Evolutionary conservation across 176 grass and related monocot genomes (phyloP).

Genomic region (Oryza meridionalis): DNA sequence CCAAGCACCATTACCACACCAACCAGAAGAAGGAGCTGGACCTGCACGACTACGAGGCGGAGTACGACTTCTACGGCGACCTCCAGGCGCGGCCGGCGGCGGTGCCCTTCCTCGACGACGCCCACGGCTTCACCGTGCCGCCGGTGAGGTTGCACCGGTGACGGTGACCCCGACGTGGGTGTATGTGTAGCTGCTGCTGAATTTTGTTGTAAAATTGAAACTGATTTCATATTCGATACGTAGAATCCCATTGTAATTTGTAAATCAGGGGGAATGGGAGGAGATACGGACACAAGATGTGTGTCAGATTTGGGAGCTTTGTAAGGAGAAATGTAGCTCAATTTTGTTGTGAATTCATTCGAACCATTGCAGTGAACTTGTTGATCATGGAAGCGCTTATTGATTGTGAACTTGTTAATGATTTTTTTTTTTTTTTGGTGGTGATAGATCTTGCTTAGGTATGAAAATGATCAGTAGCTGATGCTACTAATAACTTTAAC

Average conservation of each 20-base stretch:
- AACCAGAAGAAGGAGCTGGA: slow-evolving; percentile 72
- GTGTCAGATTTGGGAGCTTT: not conserved
- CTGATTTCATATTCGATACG: not conserved
- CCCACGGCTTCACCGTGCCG: slow-evolving; percentile 35
- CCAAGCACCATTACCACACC: slow-evolving; percentile 85
- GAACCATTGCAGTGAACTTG: not conserved
- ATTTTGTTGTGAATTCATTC: not conserved
- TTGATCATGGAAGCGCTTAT: not conserved
- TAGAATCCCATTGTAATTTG: slow-evolving; percentile 16
- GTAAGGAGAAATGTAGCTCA: slow-evolving; percentile 12
- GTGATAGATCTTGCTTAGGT: not conserved
- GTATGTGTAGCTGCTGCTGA: not conserved
- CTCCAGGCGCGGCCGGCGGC: slow-evolving; percentile 57
- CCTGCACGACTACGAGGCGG: slow-evolving; percentile 86
- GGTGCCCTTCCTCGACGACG: slow-evolving; percentile 61
- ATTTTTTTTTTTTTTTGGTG: not conserved
- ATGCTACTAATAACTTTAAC: not conserved
- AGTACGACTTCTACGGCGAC: slow-evolving; percentile 84
- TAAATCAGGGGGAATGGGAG: slow-evolving; percentile 12
- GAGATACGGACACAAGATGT: not conserved
- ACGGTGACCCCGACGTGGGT: slow-evolving; percentile 11
- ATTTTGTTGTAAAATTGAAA: slow-evolving; percentile 24
- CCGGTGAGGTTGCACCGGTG: slow-evolving; percentile 41
- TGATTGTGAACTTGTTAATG: not conserved
- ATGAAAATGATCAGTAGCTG: not conserved